A percentile compares a stretch with the other conserved stretches of the same genome.
Evolutionary conservation across 768 basidiomycete species (phyloP).

Genomic region (Lactifluus hygrophoroides): DNA sequence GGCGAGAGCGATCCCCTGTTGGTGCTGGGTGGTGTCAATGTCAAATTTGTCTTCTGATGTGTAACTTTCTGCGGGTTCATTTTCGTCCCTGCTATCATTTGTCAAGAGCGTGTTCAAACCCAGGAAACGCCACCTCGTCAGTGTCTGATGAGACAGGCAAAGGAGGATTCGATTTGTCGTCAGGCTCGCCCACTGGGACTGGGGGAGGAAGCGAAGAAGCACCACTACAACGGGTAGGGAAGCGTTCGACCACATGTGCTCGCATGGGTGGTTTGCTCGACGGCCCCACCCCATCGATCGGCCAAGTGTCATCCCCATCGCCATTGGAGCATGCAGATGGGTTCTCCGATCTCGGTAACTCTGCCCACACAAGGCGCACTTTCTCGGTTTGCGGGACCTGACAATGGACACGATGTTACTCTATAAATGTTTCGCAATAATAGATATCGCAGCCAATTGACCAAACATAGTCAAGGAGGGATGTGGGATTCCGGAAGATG

Average conservation of each 20-base stretch:
- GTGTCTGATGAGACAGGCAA: conserved; percentile 27
- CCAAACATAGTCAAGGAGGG: too few species aligned
- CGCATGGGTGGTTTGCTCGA: too few species aligned
- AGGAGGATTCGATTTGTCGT: too few species aligned
- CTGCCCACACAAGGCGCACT: conserved; percentile 62
- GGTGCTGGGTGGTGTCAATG: conserved; percentile 54
- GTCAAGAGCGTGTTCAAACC: background rate
- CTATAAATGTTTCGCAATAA: too few species aligned
- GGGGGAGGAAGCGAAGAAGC: conserved; percentile 21
- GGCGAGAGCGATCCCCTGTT: conserved; percentile 67
- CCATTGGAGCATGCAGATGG: too few species aligned
- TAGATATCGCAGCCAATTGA: too few species aligned
- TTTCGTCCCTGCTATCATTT: conserved; percentile 20
- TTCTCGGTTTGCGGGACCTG: conserved; percentile 37
- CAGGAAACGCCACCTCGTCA: conserved; percentile 20
- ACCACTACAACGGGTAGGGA: conserved; percentile 28
- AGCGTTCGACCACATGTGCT: conserved; percentile 59
- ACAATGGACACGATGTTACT: too few species aligned
- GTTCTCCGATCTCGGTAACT: too few species aligned
- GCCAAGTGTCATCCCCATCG: too few species aligned
- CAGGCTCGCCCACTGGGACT: too few species aligned
- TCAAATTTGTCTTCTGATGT: conserved; percentile 46
- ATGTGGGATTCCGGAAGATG: too few species aligned
- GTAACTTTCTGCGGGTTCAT: conserved; percentile 28
- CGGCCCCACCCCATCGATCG: too few species aligned